Evolutionary conservation across 2,329 filamentous ascomycete genomes (phyloP).

Genomic region (Aureobasidium vineae): DNA sequence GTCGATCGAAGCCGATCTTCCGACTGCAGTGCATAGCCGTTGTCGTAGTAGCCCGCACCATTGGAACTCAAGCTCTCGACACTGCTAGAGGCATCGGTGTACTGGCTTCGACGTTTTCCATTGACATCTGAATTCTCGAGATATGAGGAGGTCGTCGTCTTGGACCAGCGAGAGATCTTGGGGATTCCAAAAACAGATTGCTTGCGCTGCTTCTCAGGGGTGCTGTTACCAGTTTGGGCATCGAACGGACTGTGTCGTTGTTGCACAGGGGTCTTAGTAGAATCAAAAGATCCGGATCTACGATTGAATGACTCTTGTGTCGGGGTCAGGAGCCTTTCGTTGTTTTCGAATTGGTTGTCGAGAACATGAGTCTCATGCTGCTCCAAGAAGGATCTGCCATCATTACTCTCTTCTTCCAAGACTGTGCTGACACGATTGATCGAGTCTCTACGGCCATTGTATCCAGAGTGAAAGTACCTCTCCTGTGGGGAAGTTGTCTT

Average conservation of each 20-base stretch:
- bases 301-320: constrained; percentile 48
- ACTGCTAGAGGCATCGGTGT: constrained; percentile 62
- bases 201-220: constrained; percentile 76
- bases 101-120: constrained; percentile 60
- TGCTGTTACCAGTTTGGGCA: constrained; percentile 39
- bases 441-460: constrained; percentile 55
- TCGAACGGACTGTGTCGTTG: constrained; percentile 31
- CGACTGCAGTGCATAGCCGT: constrained; percentile 55
- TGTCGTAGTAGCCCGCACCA: constrained; percentile 47
- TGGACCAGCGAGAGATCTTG: constrained; percentile 96
- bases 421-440: constrained; percentile 89
- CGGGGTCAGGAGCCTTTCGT: constrained; percentile 61
- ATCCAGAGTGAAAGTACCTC: constrained; percentile 49
- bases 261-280: constrained; percentile 55
- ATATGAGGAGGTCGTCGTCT: constrained; percentile 87
- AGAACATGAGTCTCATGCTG: constrained; percentile 48
- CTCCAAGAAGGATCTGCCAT: constrained; percentile 44
- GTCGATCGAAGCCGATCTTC: constrained; percentile 54
- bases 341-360: constrained; percentile 58
- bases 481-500: constrained; percentile 33
- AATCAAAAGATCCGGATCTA: constrained; percentile 38
- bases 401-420: constrained; percentile 74
- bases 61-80: constrained; percentile 18
- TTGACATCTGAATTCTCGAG: constrained; percentile 69
- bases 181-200: constrained; percentile 72